These are phyloP conservation scores for Colletotrichum sp. DNA, from an alignment of 2,329 filamentous ascomycete genomes.

Conservation along the genomic window DNA sequence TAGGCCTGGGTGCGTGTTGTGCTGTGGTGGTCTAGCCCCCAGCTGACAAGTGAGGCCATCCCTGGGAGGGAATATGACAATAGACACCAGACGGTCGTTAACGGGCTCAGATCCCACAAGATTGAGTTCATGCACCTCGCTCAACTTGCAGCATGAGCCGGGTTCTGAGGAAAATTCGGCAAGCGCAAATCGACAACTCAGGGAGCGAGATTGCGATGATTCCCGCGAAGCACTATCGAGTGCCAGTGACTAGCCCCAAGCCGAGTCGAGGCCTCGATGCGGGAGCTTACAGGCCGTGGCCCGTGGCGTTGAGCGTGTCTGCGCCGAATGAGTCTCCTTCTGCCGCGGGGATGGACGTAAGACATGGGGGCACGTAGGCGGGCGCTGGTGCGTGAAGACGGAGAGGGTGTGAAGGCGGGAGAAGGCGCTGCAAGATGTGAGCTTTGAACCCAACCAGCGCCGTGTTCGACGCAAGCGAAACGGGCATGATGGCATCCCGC, in stretches of 20 bases:
- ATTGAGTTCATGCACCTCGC: slow-evolving; percentile 1
- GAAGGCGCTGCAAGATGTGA: neutral
- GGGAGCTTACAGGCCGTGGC: neutral
- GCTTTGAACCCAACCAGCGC: neutral
- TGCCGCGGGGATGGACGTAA: neutral
- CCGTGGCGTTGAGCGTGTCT: neutral
- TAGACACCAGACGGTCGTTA: neutral
- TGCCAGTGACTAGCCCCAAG: neutral
- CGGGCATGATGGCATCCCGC: neutral
- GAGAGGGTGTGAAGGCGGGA: neutral
- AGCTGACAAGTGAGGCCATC: neutral
- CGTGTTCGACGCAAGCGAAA: neutral
- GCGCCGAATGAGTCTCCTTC: neutral
- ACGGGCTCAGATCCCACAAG: neutral
- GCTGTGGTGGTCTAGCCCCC: neutral
- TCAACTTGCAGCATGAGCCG: neutral
- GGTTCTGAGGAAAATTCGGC: neutral
- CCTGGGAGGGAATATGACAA: neutral
- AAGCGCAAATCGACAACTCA: neutral
- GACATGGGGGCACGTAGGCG: neutral
- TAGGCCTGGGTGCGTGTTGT: neutral
- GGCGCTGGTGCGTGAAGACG: neutral
- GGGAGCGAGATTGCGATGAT: neutral
- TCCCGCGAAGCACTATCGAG: neutral
- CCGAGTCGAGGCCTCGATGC: neutral